These are phyloP conservation scores for Scheffersomyces amazonensis DNA, from an alignment of 805 yeast genomes.

Conservation along the genomic window DNA sequence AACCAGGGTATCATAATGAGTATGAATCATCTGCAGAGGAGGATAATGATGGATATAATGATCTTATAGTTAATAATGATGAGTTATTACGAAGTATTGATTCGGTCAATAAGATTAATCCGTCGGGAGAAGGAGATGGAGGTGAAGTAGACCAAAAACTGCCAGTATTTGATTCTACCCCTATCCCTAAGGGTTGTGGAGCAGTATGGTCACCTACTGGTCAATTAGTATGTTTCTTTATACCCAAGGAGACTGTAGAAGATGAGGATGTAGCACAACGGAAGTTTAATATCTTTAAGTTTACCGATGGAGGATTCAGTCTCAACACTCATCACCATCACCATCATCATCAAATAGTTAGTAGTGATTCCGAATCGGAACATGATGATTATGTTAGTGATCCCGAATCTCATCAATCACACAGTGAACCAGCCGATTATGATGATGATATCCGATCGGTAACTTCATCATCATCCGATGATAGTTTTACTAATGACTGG, in stretches of 20 bases:
- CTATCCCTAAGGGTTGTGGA: conserved; percentile 91
- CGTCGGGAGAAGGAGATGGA: background rate
- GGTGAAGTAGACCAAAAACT: background rate
- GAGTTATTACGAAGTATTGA: conserved; percentile 22
- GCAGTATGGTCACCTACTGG: conserved; percentile 85
- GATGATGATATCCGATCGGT: conserved; percentile 12
- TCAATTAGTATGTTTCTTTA: conserved; percentile 76
- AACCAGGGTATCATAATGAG: conserved; percentile 21
- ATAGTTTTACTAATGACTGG: conserved; percentile 66
- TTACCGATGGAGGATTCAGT: conserved; percentile 51
- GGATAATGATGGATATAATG: conserved; percentile 29
- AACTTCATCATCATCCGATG: conserved; percentile 40
- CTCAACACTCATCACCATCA: conserved; percentile 13
- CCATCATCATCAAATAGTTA: conserved; percentile 6
- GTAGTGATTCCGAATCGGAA: conserved; percentile 9
- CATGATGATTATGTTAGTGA: conserved; percentile 18
- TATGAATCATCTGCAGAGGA: conserved; percentile 26
- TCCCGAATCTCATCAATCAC: conserved; percentile 8
- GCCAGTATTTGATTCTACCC: conserved; percentile 60
- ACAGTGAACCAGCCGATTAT: conserved; percentile 17
- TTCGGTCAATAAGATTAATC: conserved; percentile 10
- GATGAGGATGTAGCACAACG: conserved; percentile 35
- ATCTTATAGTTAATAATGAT: conserved; percentile 38
- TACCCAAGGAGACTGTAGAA: conserved; percentile 40
- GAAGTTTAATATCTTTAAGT: conserved; percentile 43